Percentiles rank a stretch among this genome's conserved stretches.
Evolutionary conservation across 331 rosid species (phyloP).

Genomic region (Malus hybrid): DNA sequence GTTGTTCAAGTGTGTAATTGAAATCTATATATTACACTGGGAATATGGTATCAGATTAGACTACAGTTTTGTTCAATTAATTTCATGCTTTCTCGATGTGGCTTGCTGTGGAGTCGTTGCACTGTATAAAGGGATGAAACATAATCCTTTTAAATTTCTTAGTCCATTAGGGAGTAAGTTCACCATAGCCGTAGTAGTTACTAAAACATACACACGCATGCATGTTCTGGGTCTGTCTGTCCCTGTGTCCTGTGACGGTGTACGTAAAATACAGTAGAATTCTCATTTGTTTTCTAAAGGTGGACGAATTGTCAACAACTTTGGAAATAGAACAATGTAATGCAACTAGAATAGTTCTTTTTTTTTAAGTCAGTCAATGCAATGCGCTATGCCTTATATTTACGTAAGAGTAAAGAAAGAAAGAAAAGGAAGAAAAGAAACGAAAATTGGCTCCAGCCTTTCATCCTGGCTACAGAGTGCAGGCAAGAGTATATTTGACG

Average conservation of each 20-base stretch:
- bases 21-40: neutral
- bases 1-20: neutral
- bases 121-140: neutral
- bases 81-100: neutral
- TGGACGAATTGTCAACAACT: neutral
- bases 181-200: neutral
- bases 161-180: neutral
- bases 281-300: neutral
- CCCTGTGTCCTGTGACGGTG: neutral
- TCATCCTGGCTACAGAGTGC: neutral
- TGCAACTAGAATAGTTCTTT: neutral
- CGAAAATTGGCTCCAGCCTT: neutral
- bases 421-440: neutral
- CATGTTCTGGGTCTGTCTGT: neutral
- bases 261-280: neutral
- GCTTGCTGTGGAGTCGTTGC: neutral
- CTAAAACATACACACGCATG: neutral
- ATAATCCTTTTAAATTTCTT: neutral
- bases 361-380: neutral
- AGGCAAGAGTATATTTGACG: too few species aligned
- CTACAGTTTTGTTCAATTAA: neutral
- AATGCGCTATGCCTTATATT: neutral
- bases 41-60: neutral
- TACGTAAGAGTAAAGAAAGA: neutral
- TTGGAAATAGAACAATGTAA: neutral